Evolutionary conservation across 257 asterid species (phyloP), one percentile per base, ranked within the genome.

Genomic region (Nicotiana noctiflora): DNA sequence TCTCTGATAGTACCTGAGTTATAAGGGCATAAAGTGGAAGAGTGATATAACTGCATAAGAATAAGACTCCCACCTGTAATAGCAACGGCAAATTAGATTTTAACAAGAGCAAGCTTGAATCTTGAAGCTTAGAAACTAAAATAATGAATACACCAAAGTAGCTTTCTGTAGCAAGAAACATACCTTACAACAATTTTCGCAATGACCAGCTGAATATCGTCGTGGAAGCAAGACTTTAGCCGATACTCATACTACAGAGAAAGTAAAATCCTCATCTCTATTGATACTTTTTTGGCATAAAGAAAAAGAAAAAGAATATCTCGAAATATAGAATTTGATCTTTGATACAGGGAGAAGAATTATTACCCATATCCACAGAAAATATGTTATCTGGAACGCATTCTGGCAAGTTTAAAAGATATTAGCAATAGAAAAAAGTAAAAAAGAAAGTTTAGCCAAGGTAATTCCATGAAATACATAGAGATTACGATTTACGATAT

Each of bases 241-340:
- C 93, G 89, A 52, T 75, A 95, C 66, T 86, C 91, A 34, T 95
- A 95, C 99, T 95, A 97, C 95, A 88, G 66, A 72, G 3, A 49
- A 75, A 10, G 60, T 82, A 21, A 56, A 78, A 37, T 21, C 21
- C 56, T 14, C 64, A n/a, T 70, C n/a, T 32, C 46, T 44, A 51
- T n/a, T 63, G 31, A 29, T 60, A 79, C 61, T n/a, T 53, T 67
- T 19, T 78, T 59, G 66, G 27, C 18, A 19, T 19, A 55, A 9
- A 37, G 18, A 67, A 37, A 37, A 67, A 0, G 9, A 72, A 49
- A 32, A 67, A 40, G n/a, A 17, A n/a, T 64, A 32, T 72, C 10
- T 82, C 0, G 67, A 70, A 76, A 63, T 21, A 53, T 53, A 31
- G 7, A 14, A 29, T 76, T 14, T 81, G 66, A 70, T 32, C 59